A percentile compares a stretch with the other conserved stretches of the same genome.
phyloP scores from a whole-genome alignment of 306 rosid genomes.

The Oemleria cerasiformis region DNA sequence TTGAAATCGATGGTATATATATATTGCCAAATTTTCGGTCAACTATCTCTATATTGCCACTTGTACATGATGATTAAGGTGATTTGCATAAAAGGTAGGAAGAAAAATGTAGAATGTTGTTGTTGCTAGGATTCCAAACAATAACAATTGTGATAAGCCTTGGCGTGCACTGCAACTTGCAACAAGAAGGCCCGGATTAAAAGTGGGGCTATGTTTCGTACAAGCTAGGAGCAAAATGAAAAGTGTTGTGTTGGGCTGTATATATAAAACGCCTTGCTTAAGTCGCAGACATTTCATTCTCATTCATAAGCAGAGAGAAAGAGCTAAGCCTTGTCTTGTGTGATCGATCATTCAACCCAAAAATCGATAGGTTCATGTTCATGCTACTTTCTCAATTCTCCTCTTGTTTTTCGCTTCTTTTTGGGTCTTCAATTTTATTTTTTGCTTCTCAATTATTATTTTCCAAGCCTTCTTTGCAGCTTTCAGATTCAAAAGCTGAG shows the following conservation, averaged over 20 bases:
- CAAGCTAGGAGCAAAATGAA: slow-evolving; percentile 37
- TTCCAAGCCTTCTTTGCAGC: background rate
- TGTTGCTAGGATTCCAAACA: slow-evolving; percentile 13
- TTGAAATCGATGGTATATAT: too few relatives aligned
- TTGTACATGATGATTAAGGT: too few relatives aligned
- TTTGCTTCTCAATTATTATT: background rate
- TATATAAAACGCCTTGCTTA: slow-evolving; percentile 6
- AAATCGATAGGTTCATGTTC: background rate
- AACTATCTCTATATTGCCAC: too few relatives aligned
- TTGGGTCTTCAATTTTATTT: too few relatives aligned
- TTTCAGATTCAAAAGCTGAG: background rate
- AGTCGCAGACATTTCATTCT: too few relatives aligned
- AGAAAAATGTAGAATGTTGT: slow-evolving; percentile 10
- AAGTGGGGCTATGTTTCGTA: slow-evolving; percentile 14
- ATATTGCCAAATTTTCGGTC: too few relatives aligned
- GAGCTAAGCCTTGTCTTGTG: too few relatives aligned
- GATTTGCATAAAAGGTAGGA: background rate
- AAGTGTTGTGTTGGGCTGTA: background rate
- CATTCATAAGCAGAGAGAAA: background rate
- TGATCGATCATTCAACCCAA: too few relatives aligned
- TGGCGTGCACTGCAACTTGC: slow-evolving; percentile 39
- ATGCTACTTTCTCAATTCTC: background rate
- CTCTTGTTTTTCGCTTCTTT: background rate
- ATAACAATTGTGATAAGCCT: slow-evolving; percentile 21
- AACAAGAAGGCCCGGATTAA: slow-evolving; percentile 23